Evolutionary conservation across 176 grass and related monocot genomes (phyloP).

Genomic region (Bothriochloa decipiens): DNA sequence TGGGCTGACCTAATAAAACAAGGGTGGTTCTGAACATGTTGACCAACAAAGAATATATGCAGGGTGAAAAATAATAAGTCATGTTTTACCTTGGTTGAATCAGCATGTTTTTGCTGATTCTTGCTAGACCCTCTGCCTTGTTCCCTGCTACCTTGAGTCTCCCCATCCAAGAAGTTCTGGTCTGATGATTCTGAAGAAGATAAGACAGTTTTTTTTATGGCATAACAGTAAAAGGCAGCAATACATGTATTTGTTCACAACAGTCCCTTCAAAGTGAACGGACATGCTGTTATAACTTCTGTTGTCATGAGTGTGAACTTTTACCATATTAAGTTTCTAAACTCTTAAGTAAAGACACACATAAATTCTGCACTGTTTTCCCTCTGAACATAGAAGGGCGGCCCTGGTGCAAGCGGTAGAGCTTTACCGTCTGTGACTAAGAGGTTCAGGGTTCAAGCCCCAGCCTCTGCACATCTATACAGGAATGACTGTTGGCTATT

Average conservation of each 20-base stretch:
- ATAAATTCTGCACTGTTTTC: background rate
- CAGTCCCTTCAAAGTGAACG: background rate
- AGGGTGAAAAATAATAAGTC: constrained; percentile 17
- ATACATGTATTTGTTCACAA: background rate
- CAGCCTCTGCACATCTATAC: no score
- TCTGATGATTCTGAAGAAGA: constrained; percentile 75
- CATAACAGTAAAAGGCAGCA: background rate
- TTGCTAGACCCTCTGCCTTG: constrained; percentile 41
- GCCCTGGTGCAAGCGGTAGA: no score
- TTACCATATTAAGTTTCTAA: background rate
- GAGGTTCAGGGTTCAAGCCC: no score
- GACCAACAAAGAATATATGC: background rate
- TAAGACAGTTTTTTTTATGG: constrained; percentile 31
- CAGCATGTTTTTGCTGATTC: constrained; percentile 34
- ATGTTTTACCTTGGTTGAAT: constrained; percentile 40
- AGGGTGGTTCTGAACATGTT: background rate
- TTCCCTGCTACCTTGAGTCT: constrained; percentile 37
- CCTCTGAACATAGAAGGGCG: background rate
- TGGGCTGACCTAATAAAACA: constrained; percentile 29
- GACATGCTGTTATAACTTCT: background rate
- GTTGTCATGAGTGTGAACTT: background rate
- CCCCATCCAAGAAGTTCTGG: constrained; percentile 76
- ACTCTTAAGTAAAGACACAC: background rate
- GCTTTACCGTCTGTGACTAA: no score
- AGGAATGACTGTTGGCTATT: no score